Conservation (phyloP, 352 stramenopile species). For the Globisporangium echinulatum region DNA sequence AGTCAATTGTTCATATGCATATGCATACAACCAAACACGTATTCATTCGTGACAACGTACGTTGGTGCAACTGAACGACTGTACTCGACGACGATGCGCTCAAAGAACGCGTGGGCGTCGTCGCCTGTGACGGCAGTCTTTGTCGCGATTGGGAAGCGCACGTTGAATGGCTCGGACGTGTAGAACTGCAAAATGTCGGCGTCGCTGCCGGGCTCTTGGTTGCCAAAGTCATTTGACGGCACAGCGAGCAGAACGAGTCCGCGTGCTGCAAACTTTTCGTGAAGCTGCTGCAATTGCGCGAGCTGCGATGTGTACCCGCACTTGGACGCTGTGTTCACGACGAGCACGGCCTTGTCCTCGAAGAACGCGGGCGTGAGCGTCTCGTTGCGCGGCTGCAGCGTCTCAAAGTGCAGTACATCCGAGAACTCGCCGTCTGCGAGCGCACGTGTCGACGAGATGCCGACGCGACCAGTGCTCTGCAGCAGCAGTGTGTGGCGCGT, state of each 20-base stretch:
- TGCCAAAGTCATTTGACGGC: slow-evolving; percentile 64
- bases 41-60: slow-evolving; percentile 13
- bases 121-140: slow-evolving; percentile 41
- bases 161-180: slow-evolving; percentile 21
- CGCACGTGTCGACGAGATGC: neutral
- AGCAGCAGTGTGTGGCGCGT: too few relatives aligned
- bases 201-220: slow-evolving; percentile 35
- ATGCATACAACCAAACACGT: neutral
- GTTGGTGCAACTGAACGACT: slow-evolving; percentile 55
- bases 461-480: too few relatives aligned
- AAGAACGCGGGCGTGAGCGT: slow-evolving; percentile 30
- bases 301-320: slow-evolving; percentile 46
- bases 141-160: slow-evolving; percentile 46
- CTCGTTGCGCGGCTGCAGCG: slow-evolving; percentile 8
- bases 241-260: slow-evolving; percentile 57
- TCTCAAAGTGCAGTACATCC: slow-evolving; percentile 35
- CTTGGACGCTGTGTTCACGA: slow-evolving; percentile 70
- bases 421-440: slow-evolving; percentile 27
- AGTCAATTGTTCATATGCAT: too few relatives aligned
- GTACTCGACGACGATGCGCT: slow-evolving; percentile 54
- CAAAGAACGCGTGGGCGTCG: slow-evolving; percentile 59
- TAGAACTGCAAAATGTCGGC: slow-evolving; percentile 46
- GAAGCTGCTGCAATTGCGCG: slow-evolving; percentile 41
- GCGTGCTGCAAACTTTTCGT: slow-evolving; percentile 31
- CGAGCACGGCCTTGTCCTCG: slow-evolving; percentile 36